Base-by-base conservation (phyloP, 139 green algal genomes). In the Coelastrella sp. region DNA sequence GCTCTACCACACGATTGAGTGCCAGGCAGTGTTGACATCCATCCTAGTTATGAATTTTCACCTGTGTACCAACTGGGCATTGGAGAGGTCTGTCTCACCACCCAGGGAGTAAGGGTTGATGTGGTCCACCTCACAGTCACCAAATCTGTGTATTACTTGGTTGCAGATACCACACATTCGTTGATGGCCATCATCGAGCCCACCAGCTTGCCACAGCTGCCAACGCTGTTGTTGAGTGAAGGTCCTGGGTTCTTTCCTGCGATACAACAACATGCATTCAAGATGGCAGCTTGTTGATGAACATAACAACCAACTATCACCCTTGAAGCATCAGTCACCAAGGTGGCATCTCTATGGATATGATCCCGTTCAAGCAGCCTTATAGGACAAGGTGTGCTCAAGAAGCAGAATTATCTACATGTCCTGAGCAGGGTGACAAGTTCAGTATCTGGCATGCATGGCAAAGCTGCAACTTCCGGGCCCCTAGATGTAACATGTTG, bases 11-110 rank as follows among this genome's bases (percentile, higher is more conserved):
- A 25, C 25, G 53, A 15, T 63, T 5, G 5, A 30, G 53, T 7
- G 5, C 19, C 5, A 30, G 13, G 4, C 62, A 71, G 62, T 38
- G 30, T 71, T 40, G 15, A 32, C 5, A 71, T 15, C n/a, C 30
- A 23, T 4, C 13, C 2, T 34, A 30, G 17, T 8, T 38, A 32
- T 32, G 4, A 27, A 76, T 5, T 17, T 40, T 5, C 23, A 77
- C 68, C 68, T 77, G 40, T 77, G 68, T 13, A 38, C 68, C 68
- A 77, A 25, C 23, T 77, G 68, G 6, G 68, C 68, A 30, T 77
- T 59, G 21, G 8, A 25, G 9, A 35, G 19, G 38, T 9, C 59
- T 8, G 68, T 77, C 3, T 5, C 2, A 5, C 68, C 68, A 7
- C 68, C 68, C 4, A 11, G 68, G 4, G 68, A 77, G 0, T 40